Evolutionary conservation across 176 grass and related monocot species (phyloP), one percentile per base, ranked within the genome.

Genomic region (Aegilops umbellulata): DNA sequence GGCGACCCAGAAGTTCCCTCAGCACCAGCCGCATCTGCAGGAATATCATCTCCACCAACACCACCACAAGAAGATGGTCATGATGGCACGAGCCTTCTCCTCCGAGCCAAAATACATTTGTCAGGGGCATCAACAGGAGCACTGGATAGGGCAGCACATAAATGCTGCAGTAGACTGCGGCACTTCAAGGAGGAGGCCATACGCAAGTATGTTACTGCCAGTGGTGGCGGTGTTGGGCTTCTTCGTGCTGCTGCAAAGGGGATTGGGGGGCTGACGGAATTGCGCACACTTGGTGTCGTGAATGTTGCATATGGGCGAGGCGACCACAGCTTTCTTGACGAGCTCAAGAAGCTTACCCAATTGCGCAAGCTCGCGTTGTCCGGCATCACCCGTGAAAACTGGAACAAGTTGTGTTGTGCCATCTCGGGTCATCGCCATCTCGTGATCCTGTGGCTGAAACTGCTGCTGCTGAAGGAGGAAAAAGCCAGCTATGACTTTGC

Each of bases 21-120:
- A 12, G n/a, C 2, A 25, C 3, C 24, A 26, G 1, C 4, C 3
- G 1, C 14, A 31, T 0, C 2, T 1, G 12, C 4, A 2, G 41
- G 2, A 65, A 12, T 7, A 65, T 2, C 0, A 27, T 5, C 26
- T 7, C 25, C 24, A 29, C 12, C 11, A 15, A 0, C 12, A 6
- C 12, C 62, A 14, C 62, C 25, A 15, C 12, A 29, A 29, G 62
- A 65, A 64, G 24, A 64, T 0, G 11, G 10, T 27, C 23, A 13
- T 13, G 10, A 1, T 10, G 60, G 1, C n/a, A 62, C 9, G 10
- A 25, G n/a, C 10, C 61, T 10, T 26, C 12, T 13, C 9, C 23
- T 13, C 10, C 9, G 12, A 63, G 10, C 23, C 8, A 26, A 42
- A 42, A 12, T 6, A 63, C 3, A 3, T 13, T 12, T 25, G 25